These are phyloP conservation scores for Aquilaria sinensis DNA, from an alignment of 345 rosid species.

Conservation along the genomic window DNA sequence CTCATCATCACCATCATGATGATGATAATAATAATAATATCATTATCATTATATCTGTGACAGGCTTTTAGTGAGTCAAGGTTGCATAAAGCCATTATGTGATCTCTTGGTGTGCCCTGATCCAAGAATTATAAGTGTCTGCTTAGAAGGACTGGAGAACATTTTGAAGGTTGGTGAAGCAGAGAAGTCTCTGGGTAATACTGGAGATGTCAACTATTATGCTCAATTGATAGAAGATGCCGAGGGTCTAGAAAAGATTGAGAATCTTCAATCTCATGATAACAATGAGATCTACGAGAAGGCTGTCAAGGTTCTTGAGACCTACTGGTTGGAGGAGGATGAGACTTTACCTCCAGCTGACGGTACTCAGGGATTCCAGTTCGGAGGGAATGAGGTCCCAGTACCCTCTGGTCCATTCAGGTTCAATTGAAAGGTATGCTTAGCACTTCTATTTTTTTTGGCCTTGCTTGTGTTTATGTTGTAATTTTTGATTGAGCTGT, in stretches of 20 bases:
- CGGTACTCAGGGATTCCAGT: slow-evolving; percentile 52
- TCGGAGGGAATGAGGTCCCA: slow-evolving; percentile 49
- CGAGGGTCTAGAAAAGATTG: slow-evolving; percentile 80
- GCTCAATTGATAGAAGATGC: slow-evolving; percentile 81
- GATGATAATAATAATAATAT: too few species aligned
- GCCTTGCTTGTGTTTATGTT: too few species aligned
- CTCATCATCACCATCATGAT: too few species aligned
- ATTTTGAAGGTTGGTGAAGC: slow-evolving; percentile 81
- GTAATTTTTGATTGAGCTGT: too few species aligned
- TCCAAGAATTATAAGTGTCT: slow-evolving; percentile 61
- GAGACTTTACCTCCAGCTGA: slow-evolving; percentile 62
- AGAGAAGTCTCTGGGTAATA: slow-evolving; percentile 49
- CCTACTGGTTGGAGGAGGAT: slow-evolving; percentile 85
- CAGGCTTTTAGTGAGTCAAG: slow-evolving; percentile 56
- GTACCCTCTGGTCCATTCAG: slow-evolving; percentile 79
- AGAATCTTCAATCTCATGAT: slow-evolving; percentile 78
- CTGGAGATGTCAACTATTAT: slow-evolving; percentile 47
- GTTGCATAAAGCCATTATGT: slow-evolving; percentile 68
- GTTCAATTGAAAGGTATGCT: slow-evolving; percentile 30
- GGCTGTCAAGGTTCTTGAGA: slow-evolving; percentile 78
- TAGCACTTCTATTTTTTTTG: too few species aligned
- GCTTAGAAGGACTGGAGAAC: slow-evolving; percentile 61
- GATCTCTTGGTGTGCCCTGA: slow-evolving; percentile 77
- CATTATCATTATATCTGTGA: not conserved
- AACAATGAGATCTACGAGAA: slow-evolving; percentile 83